A percentile compares a stretch with the other conserved stretches of the same genome.
Conservation (phyloP, 352 stramenopile genomes). For the Paralagenidium karlingii region DNA sequence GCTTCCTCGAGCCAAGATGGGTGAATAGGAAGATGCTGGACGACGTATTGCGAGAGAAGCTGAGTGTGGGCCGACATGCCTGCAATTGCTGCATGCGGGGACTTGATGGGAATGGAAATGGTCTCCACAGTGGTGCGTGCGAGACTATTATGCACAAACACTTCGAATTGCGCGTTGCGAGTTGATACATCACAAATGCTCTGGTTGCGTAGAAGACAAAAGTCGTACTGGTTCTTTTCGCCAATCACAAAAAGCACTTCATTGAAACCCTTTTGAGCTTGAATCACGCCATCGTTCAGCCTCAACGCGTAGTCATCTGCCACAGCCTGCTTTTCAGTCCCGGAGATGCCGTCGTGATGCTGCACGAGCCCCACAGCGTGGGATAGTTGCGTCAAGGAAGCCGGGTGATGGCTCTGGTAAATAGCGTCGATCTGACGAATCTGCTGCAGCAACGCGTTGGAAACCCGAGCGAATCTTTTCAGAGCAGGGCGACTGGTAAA, state of each 20-base stretch:
- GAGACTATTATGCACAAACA: constrained; percentile 60
- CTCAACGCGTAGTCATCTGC: constrained; percentile 91
- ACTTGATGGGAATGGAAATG: constrained; percentile 39
- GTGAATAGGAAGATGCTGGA: constrained; percentile 38
- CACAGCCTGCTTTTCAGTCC: constrained; percentile 93
- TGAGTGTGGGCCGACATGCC: constrained; percentile 19
- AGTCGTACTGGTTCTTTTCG: constrained; percentile 42
- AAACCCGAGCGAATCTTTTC: constrained; percentile 87
- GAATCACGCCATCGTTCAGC: constrained; percentile 73
- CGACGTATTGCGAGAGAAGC: constrained; percentile 28
- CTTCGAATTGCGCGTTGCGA: constrained; percentile 34
- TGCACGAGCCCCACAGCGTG: constrained; percentile 87
- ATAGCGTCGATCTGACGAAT: constrained; percentile 85
- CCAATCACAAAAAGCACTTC: constrained; percentile 63
- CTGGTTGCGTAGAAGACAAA: constrained; percentile 82
- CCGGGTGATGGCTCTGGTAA: constrained; percentile 48
- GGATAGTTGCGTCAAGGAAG: constrained; percentile 50
- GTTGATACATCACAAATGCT: constrained; percentile 81
- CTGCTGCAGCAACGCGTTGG: constrained; percentile 82
- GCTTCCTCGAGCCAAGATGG: constrained; percentile 20
- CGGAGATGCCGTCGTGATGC: constrained; percentile 94
- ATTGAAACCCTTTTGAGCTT: constrained; percentile 52
- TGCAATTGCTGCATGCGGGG: constrained; percentile 23
- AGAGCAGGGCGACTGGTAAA: constrained; percentile 90
- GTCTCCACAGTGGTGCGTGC: constrained; percentile 39